Percentiles rank a stretch among this genome's conserved stretches.
Evolutionary conservation across 2,329 filamentous ascomycete genomes (phyloP).

Genomic region (Fusarium kyushuense): DNA sequence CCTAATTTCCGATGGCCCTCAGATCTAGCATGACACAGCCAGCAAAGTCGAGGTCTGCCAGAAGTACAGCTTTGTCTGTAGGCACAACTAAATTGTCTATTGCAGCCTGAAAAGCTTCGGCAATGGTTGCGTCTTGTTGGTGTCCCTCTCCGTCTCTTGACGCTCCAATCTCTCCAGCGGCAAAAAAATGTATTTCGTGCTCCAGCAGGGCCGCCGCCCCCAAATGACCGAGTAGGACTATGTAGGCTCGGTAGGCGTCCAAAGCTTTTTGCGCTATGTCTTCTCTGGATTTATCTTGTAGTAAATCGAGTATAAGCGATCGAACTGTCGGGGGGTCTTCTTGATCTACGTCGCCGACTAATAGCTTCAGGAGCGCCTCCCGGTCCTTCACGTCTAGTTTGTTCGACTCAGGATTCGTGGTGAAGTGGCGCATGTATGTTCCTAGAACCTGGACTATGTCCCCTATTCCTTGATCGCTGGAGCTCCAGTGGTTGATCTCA

Average conservation of each 20-base stretch:
- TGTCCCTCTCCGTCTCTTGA: slow-evolving; percentile 2
- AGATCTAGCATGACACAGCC: slow-evolving; percentile 39
- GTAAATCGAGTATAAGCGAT: slow-evolving; percentile 34
- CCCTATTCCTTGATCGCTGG: slow-evolving; percentile 10
- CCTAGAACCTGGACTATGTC: slow-evolving; percentile 44
- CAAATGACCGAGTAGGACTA: slow-evolving; percentile 49
- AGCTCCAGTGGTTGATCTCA: slow-evolving; percentile 27
- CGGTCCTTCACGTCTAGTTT: slow-evolving; percentile 32
- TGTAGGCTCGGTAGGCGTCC: slow-evolving; percentile 45
- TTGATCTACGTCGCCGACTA: slow-evolving; percentile 48
- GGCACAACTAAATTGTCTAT: slow-evolving; percentile 37
- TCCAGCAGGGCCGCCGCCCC: slow-evolving; percentile 50
- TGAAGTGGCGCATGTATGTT: slow-evolving; percentile 32
- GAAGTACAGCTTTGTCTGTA: slow-evolving; percentile 20
- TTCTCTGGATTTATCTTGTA: slow-evolving; percentile 6
- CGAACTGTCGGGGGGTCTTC: slow-evolving; percentile 44
- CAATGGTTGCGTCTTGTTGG: slow-evolving; percentile 6
- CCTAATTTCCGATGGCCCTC: slow-evolving; percentile 33
- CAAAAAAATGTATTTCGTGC: slow-evolving; percentile 48
- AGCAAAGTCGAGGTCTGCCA: slow-evolving; percentile 33
- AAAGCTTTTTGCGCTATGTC: slow-evolving; percentile 7
- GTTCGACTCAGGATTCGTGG: neutral
- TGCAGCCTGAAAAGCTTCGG: slow-evolving; percentile 36
- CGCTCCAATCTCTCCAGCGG: slow-evolving; percentile 9
- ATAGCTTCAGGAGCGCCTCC: slow-evolving; percentile 46